phyloP scores from a whole-genome alignment of 163 green algal genomes.

The Chlamydomonas reinhardtii region DNA sequence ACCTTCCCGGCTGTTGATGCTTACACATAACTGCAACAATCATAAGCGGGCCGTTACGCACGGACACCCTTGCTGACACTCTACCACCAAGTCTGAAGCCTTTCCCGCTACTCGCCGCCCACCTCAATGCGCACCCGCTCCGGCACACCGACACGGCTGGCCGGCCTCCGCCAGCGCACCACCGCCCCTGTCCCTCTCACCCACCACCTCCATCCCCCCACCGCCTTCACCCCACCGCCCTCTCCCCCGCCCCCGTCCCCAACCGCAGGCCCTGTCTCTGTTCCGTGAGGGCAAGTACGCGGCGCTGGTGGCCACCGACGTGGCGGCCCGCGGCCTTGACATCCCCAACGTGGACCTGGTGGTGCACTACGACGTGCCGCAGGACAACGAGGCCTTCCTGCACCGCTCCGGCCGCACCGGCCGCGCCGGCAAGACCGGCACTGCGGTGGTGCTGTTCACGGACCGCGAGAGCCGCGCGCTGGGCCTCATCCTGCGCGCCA shows the following conservation, averaged over 20 bases:
- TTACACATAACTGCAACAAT: too few species aligned
- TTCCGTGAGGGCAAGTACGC: conserved; percentile 57
- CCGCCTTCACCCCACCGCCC: background rate
- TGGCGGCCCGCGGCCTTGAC: conserved; percentile 96
- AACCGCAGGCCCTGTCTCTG: conserved; percentile 28
- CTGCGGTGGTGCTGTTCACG: conserved; percentile 89
- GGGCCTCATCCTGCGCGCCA: conserved; percentile 68
- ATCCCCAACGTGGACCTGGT: conserved; percentile 94
- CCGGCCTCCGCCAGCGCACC: too few species aligned
- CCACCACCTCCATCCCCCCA: too few species aligned
- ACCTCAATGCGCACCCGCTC: too few species aligned
- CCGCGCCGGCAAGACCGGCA: conserved; percentile 90
- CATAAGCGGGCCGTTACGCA: too few species aligned
- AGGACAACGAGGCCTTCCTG: conserved; percentile 92
- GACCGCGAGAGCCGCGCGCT: conserved; percentile 65
- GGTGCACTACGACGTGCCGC: conserved; percentile 92
- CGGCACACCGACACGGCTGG: too few species aligned
- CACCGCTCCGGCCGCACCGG: conserved; percentile 94
- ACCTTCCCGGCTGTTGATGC: too few species aligned
- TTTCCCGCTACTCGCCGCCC: too few species aligned
- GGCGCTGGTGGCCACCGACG: conserved; percentile 94
- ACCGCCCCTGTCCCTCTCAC: too few species aligned
- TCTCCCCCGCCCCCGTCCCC: too few species aligned
- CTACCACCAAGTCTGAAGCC: too few species aligned
- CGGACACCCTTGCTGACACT: too few species aligned